Evolutionary conservation across 1,284 basidiomycete genomes (phyloP), one percentile per base, ranked within the genome.

Genomic region (Gymnopus androsaceus): DNA sequence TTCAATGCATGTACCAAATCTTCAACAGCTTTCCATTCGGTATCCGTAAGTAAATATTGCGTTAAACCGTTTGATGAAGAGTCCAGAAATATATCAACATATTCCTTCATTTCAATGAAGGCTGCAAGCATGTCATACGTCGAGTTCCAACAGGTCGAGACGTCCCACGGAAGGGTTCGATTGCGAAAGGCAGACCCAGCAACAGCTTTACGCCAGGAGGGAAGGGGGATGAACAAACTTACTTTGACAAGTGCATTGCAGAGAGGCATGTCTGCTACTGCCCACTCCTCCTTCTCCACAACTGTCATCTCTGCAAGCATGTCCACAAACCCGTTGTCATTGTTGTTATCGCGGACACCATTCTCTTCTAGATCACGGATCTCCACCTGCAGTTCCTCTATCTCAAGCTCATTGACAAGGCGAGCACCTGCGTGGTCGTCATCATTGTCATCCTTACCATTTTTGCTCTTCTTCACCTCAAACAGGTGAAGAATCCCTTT

Each of bases 401-500:
- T n/a, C 12, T 41, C 27, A 0, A 31, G 51, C 33, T 28, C 27
- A 19, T 23, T 61, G n/a, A n/a, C n/a, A n/a, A n/a, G n/a, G n/a
- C n/a, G n/a, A n/a, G n/a, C 63, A 15, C 17, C 17, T 12, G 9
- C n/a, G 11, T 5, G n/a, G 6, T n/a, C n/a, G n/a, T n/a, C 37
- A 12, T 11, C 11, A 14, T 40, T 17, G 63, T 60, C 6, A 31
- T 8, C 33, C 15, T 8, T 15, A n/a, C n/a, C n/a, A n/a, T n/a
- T n/a, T n/a, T n/a, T n/a, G 8, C 33, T 34, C 12, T 1, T 61
- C 54, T 9, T 58, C 49, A 41, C 19, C 47, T 71, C 65, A 59
- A 73, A 73, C 44, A 66, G 64, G 3, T 45, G 15, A 0, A 71
- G 34, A 5, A 72, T 17, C 0, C 47, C 59, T 28, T 72, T 70